Evolutionary conservation across 1,139 yeast genomes (phyloP), one percentile per base, ranked within the genome.

Genomic region (Saccharomyces hybrid): DNA sequence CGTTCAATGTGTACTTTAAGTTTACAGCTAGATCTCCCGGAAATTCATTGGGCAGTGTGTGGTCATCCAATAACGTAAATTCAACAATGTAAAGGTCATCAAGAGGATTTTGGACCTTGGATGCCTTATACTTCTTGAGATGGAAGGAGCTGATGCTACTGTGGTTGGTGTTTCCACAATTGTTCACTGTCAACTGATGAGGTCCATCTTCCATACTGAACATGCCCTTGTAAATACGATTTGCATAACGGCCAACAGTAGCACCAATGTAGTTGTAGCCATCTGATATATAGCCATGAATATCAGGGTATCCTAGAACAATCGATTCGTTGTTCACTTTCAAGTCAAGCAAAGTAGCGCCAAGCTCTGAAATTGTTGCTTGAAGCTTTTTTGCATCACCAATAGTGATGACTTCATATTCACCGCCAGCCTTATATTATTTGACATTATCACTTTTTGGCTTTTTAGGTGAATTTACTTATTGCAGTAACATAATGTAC

Each of bases 231-330:
- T 73, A 69, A 55, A 83, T 76, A 57, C 88, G 73, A 67, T 83
- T 83, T 54, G 87, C 87, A 54, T 73, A 78, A 50, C 88, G 75
- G 23, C 88, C 88, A 34, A 83, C 76, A 16, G 84, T 78, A 31
- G 84, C 78, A 32, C 86, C 87, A 56, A 82, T 75, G 7, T 31
- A 31, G 63, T 71, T 81, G n/a, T 81, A 81, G 62, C 79, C 79
- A 9, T 60, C 54, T 13, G 65, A 61, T 49, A 64, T 59, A 64
- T 77, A 79, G 50, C 16, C 44, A 9, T n/a, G 44, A 16, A 38
- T 16, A 8, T 38, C 11, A 13, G 44, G 23, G 16, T 38, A 77
- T 3, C 61, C 57, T 34, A 61, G 34, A 60, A 67, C 44, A 68
- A 77, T 56, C 69, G 63, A 48, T 64, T 65, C 50, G 1, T 73